Base-by-base conservation (phyloP, 371 early-diverging fungal genomes). In the Sporodiniella umbellata region DNA sequence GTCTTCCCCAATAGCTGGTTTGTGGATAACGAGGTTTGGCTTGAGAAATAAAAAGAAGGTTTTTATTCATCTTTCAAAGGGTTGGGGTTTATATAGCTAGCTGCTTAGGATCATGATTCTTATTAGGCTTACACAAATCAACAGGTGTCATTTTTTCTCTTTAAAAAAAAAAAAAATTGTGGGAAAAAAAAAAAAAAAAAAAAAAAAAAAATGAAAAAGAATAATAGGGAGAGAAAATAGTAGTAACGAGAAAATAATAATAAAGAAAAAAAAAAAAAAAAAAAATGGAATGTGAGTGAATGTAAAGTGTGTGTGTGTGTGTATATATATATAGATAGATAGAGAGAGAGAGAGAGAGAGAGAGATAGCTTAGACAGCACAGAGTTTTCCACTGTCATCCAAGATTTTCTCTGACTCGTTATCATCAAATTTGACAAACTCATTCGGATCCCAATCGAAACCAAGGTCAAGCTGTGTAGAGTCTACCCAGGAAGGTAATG, bases 1-100 rank as follows among this genome's bases (percentile, higher is more conserved):
- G 65, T 28, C 91, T 76, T n/a, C 90, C 90, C 49, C 69, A 60
- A 58, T 89, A 90, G 0, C 83, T 83, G 7, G 72, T 61, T 56
- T 88, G 90, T 48, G 85, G 80, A 60, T 84, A 88, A 25, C 81
- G 67, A 25, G 89, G 83, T 57, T 83, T 72, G 24, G 75, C 80
- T 81, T 18, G 4, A 10, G 30, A 28, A 7, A 28, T 28, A 28
- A 28, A 28, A 4, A 28, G 30, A 28, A 28, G 10, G 10, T 28
- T 28, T 28, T n/a, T n/a, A n/a, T n/a, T n/a, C n/a, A n/a, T n/a
- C n/a, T n/a, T n/a, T n/a, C n/a, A n/a, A n/a, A n/a, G n/a, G n/a
- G n/a, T n/a, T n/a, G n/a, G n/a, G n/a, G n/a, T n/a, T n/a, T n/a
- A n/a, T n/a, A n/a, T n/a, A n/a, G n/a, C n/a, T n/a, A n/a, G n/a